phyloP scores from a whole-genome alignment of 148 eudicot genomes.

The Gaultheria prostrata region DNA sequence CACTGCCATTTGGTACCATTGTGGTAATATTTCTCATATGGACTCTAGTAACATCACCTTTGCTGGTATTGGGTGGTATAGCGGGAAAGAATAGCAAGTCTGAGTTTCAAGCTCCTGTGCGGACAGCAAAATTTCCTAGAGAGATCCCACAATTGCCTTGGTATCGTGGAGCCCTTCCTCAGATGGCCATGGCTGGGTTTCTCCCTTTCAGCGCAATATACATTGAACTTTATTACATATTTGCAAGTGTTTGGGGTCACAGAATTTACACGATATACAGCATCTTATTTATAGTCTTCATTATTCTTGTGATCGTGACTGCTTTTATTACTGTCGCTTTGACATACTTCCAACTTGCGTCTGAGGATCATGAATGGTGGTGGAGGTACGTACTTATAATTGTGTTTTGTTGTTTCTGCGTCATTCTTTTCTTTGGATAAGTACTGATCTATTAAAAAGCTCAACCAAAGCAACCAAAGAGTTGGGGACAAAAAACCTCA shows the following conservation, averaged over 20 bases:
- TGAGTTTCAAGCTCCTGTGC: conserved; percentile 43
- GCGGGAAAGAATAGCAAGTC: conserved; percentile 43
- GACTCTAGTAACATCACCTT: conserved; percentile 38
- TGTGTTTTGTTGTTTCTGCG: neutral
- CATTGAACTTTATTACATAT: conserved; percentile 39
- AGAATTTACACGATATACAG: conserved; percentile 39
- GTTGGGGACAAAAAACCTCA: neutral
- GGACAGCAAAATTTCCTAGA: conserved; percentile 45
- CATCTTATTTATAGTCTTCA: conserved; percentile 38
- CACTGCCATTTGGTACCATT: conserved; percentile 42
- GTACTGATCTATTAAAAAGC: no score
- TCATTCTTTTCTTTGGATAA: neutral
- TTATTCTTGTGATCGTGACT: conserved; percentile 36
- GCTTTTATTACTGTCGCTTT: conserved; percentile 40
- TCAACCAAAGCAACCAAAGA: no score
- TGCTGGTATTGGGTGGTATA: conserved; percentile 44
- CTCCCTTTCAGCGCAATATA: conserved; percentile 37
- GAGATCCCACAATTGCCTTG: conserved; percentile 43
- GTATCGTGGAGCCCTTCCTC: conserved; percentile 39
- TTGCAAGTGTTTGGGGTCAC: conserved; percentile 51
- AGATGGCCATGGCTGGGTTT: conserved; percentile 43
- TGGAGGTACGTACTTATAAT: conserved; percentile 30
- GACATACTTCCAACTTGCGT: conserved; percentile 42
- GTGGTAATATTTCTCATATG: conserved; percentile 40
- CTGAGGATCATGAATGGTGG: conserved; percentile 44